phyloP scores from a whole-genome alignment of 192 early-diverging fungal species.

The Haplosporangium gracile region DNA sequence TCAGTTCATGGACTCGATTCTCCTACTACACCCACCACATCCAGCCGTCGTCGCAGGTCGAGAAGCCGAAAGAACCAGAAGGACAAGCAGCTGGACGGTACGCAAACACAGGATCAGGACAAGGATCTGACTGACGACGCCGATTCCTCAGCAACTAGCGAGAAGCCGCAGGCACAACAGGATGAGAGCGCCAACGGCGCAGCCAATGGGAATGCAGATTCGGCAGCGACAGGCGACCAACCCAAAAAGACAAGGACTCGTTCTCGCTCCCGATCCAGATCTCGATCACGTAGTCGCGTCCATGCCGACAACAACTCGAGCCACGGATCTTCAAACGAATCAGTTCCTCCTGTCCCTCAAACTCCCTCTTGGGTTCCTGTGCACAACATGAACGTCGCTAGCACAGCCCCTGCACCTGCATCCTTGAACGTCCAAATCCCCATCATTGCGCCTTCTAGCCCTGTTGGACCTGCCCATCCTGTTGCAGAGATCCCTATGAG shows the following conservation, averaged over 20 bases:
- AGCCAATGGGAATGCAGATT: constrained; percentile 6
- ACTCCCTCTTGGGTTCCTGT: constrained; percentile 51
- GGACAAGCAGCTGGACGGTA: constrained; percentile 27
- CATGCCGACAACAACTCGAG: constrained; percentile 39
- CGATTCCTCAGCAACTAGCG: not conserved
- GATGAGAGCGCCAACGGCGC: not conserved
- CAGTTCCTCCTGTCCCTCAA: constrained; percentile 48
- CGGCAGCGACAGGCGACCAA: constrained; percentile 2
- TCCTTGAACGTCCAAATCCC: constrained; percentile 11
- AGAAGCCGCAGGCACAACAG: not conserved
- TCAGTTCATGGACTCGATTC: constrained; percentile 17
- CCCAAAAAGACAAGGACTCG: constrained; percentile 47
- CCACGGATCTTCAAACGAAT: constrained; percentile 32
- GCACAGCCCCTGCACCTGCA: constrained; percentile 9
- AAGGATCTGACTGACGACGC: constrained; percentile 2
- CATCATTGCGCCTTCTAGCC: not conserved
- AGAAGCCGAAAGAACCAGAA: constrained; percentile 47
- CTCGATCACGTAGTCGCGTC: constrained; percentile 36
- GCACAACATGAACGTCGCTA: constrained; percentile 38
- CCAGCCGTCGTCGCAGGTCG: constrained; percentile 42
- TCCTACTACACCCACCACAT: constrained; percentile 34
- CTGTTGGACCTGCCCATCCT: not conserved
- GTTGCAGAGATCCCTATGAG: constrained; percentile 20
- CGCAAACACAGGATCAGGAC: constrained; percentile 8
- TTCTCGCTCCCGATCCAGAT: constrained; percentile 44